phyloP scores from a whole-genome alignment of 1,139 yeast genomes.

The Hemisphaericaspora subhashii region DNA sequence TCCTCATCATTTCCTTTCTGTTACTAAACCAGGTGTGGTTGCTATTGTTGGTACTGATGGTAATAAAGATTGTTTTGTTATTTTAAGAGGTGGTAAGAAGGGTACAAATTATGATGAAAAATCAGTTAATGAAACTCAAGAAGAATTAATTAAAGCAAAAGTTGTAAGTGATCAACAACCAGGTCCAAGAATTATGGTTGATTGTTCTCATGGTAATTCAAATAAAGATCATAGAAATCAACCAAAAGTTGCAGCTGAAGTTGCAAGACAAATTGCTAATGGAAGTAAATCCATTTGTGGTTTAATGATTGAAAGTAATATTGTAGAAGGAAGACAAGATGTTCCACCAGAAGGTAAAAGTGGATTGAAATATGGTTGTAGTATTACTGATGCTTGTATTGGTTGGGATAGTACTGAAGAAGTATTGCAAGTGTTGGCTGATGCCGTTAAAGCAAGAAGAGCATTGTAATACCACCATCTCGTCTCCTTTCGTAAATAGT shows the following conservation, averaged over 20 bases:
- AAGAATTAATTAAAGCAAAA: conserved; percentile 40
- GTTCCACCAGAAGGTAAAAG: conserved; percentile 60
- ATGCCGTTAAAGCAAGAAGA: conserved; percentile 83
- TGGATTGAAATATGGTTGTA: conserved; percentile 88
- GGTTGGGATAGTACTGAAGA: conserved; percentile 85
- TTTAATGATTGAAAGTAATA: conserved; percentile 93
- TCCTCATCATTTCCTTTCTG: conserved; percentile 95
- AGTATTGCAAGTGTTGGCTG: conserved; percentile 76
- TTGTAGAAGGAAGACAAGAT: conserved; percentile 88
- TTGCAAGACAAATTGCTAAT: conserved; percentile 74
- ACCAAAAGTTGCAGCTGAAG: conserved; percentile 79
- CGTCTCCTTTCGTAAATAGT: too few species aligned
- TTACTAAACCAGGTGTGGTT: conserved; percentile 93
- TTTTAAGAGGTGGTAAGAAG: conserved; percentile 91
- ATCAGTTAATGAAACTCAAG: conserved; percentile 75
- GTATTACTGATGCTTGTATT: conserved; percentile 96
- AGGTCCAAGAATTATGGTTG: conserved; percentile 70
- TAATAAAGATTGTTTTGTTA: conserved; percentile 84
- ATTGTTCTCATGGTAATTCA: conserved; percentile 97
- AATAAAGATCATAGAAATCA: conserved; percentile 92
- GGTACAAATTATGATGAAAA: conserved; percentile 89
- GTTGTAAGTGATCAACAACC: conserved; percentile 27
- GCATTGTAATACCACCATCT: conserved; percentile 14
- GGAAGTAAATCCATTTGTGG: conserved; percentile 86
- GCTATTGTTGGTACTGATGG: conserved; percentile 97